A percentile compares a stretch with the other conserved stretches of the same genome.
Conservation (phyloP, 345 rosid genomes). For the sweet orange (Citrus sinensis) region DNA sequence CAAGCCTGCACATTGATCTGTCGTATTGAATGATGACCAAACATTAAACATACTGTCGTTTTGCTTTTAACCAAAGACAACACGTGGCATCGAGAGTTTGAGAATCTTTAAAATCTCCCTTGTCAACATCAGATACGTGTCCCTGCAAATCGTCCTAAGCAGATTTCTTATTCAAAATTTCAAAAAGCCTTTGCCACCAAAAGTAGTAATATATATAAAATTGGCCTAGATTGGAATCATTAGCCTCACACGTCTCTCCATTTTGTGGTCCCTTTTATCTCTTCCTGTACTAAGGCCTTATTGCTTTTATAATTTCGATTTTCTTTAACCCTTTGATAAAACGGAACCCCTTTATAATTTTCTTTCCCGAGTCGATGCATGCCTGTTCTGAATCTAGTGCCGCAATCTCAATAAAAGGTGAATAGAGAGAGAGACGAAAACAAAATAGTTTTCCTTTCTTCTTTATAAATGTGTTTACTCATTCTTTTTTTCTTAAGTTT, state of each 20-base stretch:
- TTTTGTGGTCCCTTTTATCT: background rate
- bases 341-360: no score
- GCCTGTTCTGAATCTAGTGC: background rate
- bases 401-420: background rate
- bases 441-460: no score
- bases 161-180: background rate
- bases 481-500: no score
- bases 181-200: background rate
- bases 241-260: background rate
- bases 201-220: background rate
- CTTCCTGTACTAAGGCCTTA: background rate
- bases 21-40: background rate
- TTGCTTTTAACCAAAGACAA: background rate
- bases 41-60: background rate
- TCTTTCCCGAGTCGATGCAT: background rate
- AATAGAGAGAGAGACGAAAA: no score
- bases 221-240: background rate
- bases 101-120: background rate
- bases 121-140: slow-evolving; percentile 4
- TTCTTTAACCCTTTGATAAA: background rate
- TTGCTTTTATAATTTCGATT: background rate
- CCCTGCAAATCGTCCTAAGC: background rate
- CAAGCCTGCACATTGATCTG: background rate
- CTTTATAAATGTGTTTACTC: no score
- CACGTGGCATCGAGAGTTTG: slow-evolving; percentile 1